Evolutionary conservation across 2,329 filamentous ascomycete species (phyloP).

Genomic region (Colletotrichum sojae): DNA sequence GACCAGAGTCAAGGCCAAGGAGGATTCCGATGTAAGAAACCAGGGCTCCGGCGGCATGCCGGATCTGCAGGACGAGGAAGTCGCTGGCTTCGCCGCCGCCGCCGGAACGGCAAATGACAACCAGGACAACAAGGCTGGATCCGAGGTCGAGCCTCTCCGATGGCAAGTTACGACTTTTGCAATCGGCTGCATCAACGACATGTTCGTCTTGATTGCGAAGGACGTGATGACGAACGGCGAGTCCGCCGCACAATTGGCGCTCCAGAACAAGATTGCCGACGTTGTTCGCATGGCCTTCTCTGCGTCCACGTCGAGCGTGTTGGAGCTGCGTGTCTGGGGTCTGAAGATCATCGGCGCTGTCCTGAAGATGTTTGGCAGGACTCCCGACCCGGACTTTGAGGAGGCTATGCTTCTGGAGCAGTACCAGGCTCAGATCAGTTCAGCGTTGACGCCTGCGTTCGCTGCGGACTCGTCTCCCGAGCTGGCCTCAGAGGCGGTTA

Average conservation of each 20-base stretch:
- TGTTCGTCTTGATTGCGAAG: constrained; percentile 84
- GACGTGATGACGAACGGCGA: constrained; percentile 84
- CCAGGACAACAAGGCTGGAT: constrained; percentile 60
- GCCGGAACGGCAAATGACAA: constrained; percentile 67
- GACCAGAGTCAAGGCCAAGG: constrained; percentile 78
- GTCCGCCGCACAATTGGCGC: constrained; percentile 80
- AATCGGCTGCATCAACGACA: constrained; percentile 88
- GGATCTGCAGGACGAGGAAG: constrained; percentile 96
- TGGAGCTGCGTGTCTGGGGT: constrained; percentile 91
- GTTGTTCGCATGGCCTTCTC: constrained; percentile 98
- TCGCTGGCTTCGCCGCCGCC: constrained; percentile 88
- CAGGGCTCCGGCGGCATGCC: constrained; percentile 66
- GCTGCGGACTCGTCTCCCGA: constrained; percentile 96
- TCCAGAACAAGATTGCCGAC: constrained; percentile 89
- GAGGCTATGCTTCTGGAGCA: constrained; percentile 97
- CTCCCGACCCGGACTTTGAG: constrained; percentile 96
- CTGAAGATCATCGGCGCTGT: constrained; percentile 94
- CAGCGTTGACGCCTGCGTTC: constrained; percentile 95
- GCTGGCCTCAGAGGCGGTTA: constrained; percentile 94
- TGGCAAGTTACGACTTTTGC: constrained; percentile 98
- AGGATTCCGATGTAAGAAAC: constrained; percentile 61
- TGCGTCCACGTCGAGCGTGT: constrained; percentile 92
- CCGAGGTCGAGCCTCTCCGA: constrained; percentile 87
- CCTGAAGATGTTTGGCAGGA: constrained; percentile 95
- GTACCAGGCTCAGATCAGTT: constrained; percentile 98